These are phyloP conservation scores for Colletotrichum coccodes DNA, from an alignment of 2,329 filamentous ascomycete species.

Conservation along the genomic window DNA sequence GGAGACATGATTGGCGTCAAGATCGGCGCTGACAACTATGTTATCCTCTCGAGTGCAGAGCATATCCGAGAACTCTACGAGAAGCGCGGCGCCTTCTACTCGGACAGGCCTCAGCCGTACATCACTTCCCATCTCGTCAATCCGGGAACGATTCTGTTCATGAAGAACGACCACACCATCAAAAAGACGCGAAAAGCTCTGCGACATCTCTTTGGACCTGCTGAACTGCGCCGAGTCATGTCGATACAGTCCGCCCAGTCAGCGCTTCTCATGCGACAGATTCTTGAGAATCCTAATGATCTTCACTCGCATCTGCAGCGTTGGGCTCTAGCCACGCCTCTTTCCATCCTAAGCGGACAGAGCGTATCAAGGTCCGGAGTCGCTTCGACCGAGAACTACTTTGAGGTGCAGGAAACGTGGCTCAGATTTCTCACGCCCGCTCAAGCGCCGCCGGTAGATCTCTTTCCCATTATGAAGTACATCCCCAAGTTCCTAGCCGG, in stretches of 20 bases:
- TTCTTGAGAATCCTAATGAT: slow-evolving; percentile 33
- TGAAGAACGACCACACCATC: slow-evolving; percentile 17
- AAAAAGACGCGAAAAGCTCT: slow-evolving; percentile 20
- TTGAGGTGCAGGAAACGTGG: slow-evolving; percentile 36
- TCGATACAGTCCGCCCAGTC: slow-evolving; percentile 36
- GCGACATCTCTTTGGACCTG: slow-evolving; percentile 36
- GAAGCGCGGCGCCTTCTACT: slow-evolving; percentile 48
- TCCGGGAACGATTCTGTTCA: slow-evolving; percentile 24
- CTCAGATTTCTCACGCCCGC: slow-evolving; percentile 39
- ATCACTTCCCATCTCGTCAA: slow-evolving; percentile 38
- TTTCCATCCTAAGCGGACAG: slow-evolving; percentile 38
- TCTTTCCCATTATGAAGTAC: slow-evolving; percentile 45
- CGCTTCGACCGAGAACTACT: slow-evolving; percentile 34
- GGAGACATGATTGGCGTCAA: slow-evolving; percentile 46
- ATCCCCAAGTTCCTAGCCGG: slow-evolving; percentile 55
- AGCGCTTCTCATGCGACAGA: slow-evolving; percentile 32
- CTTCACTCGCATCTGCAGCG: slow-evolving; percentile 33
- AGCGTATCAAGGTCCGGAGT: slow-evolving; percentile 25
- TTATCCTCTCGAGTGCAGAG: slow-evolving; percentile 45
- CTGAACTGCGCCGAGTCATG: slow-evolving; percentile 32
- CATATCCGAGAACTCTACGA: slow-evolving; percentile 49
- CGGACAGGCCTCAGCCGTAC: slow-evolving; percentile 45
- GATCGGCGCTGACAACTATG: slow-evolving; percentile 42
- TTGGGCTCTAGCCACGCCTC: slow-evolving; percentile 39
- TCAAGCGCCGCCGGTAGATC: slow-evolving; percentile 39